A percentile compares a stretch with the other conserved stretches of the same genome.
Evolutionary conservation across 805 yeast species (phyloP).

Genomic region (Candida succiphila): DNA sequence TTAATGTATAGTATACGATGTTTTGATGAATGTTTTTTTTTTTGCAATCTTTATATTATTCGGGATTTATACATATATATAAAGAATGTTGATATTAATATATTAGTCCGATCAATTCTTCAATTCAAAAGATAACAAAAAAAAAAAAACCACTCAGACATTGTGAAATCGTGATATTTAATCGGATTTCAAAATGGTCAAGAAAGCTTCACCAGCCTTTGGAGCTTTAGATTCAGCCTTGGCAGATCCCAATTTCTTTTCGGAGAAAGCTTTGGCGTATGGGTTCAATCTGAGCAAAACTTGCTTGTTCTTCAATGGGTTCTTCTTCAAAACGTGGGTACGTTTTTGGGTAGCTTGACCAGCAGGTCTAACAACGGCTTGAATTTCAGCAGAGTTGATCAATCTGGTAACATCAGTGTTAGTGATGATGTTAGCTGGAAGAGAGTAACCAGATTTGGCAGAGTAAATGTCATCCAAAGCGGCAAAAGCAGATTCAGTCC

Average conservation of each 20-base stretch:
- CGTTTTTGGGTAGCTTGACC: constrained; percentile 92
- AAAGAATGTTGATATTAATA: no score
- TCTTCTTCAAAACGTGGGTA: constrained; percentile 94
- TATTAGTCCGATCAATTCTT: no score
- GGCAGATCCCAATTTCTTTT: constrained; percentile 79
- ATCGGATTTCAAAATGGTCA: constrained; percentile 55
- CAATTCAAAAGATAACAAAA: no score
- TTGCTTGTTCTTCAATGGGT: constrained; percentile 99
- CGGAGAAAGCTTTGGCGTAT: constrained; percentile 95
- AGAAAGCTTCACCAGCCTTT: constrained; percentile 67
- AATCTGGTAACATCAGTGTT: constrained; percentile 95
- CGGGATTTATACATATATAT: no score
- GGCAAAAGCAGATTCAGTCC: constrained; percentile 98
- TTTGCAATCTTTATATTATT: no score
- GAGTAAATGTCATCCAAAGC: constrained; percentile 95
- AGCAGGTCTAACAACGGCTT: constrained; percentile 93
- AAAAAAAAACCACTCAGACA: no score
- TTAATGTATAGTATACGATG: no score
- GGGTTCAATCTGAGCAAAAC: constrained; percentile 98
- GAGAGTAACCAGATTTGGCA: constrained; percentile 78
- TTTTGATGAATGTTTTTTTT: no score
- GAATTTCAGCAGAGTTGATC: constrained; percentile 98
- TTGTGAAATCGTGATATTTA: no score
- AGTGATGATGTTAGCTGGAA: constrained; percentile 91
- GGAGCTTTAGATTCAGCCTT: constrained; percentile 58